Evolutionary conservation across 2,329 filamentous ascomycete species (phyloP), one percentile per base, ranked within the genome.

Genomic region (Neonectria ditissima): DNA sequence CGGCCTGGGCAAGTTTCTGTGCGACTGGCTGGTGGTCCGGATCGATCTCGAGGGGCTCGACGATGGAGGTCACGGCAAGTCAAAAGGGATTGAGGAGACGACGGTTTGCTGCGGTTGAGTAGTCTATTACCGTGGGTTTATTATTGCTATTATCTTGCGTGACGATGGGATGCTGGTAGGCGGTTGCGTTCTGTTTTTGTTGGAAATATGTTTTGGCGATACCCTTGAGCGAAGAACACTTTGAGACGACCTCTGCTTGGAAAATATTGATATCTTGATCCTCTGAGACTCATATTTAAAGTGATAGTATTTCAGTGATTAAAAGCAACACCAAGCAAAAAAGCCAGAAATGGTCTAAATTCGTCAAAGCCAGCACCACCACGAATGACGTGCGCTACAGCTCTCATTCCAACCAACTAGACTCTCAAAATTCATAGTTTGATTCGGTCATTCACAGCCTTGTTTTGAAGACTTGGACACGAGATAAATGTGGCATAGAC

Each of bases 1-100:
- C 10, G 81, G 82, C 8, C 66, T 86, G 47, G 84, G 84, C 62
- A 86, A 86, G 75, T 86, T 86, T 69, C 66, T 85, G n/a, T 85
- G 81, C 68, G 83, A 86, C 72, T 86, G 84, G 84, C 75, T 85
- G 72, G 80, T 81, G 24, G 76, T 78, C 51, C 80, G 77, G 59
- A 75, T 85, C n/a, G 75, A 80, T 0, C 59, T 79, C 30, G 74
- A 73, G 1, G 67, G 59, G 3, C 63, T 77, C 1, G 71, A 63
- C 1, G 67, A 68, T 5, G 69, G 67, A 1, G 66, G 66, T 6
- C 65, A 72, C 4, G 70, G 68, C 2, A 73, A 68, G 34, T 62
- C 69, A 1, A 71, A 70, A 18, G 80, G 78, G 0, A 76, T 83
- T 9, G 81, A 84, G 54, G 83, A 84, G 67, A 73, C 82, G 5